Evolutionary conservation across 1,139 yeast species (phyloP), one percentile per base, ranked within the genome.

Genomic region (Taiozyma sp.): DNA sequence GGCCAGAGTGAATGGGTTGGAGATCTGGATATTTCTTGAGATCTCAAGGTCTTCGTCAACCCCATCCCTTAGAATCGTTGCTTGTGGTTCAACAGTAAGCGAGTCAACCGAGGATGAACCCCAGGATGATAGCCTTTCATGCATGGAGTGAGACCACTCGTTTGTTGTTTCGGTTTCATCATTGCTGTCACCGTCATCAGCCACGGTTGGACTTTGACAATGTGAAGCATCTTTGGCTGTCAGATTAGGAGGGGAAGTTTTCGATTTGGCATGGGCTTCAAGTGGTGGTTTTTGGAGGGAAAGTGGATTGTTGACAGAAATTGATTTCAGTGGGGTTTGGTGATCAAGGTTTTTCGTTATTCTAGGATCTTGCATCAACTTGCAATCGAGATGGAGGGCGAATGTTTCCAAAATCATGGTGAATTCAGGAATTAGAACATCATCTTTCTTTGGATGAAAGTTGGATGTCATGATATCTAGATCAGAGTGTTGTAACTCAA

Each of bases 361-460:
- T 16, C n/a, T 8, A 13, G 16, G 22, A 16, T 35, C 40, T 19
- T 16, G 22, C 22, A 35, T 16, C 22, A 35, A 16, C 40, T 16
- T 35, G 22, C 21, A 16, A 16, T 16, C 22, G 16, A 35, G 40
- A 35, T 35, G 22, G 13, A 22, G 11, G 22, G 13, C 16, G 40
- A 35, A 19, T 3, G 21, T 9, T 35, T 19, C 40, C 13, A 35
- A 35, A 10, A 35, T 35, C 21, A 4, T 13, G 7, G 42, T 32
- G 28, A 44, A 28, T 9, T 42, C 26, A 8, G 13, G 19, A 4
- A 48, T 44, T 26, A 48, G 6, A n/a, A 42, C 28, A 55, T 74
- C 76, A 46, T 72, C 70, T 51, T 76, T 76, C 46, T 66, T 70
- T 2, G 80, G 79, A 52, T 76, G 80, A 28, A 76, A 64, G 53